Base-by-base conservation (phyloP, 805 yeast genomes). In the Blastobotrys americana region DNA sequence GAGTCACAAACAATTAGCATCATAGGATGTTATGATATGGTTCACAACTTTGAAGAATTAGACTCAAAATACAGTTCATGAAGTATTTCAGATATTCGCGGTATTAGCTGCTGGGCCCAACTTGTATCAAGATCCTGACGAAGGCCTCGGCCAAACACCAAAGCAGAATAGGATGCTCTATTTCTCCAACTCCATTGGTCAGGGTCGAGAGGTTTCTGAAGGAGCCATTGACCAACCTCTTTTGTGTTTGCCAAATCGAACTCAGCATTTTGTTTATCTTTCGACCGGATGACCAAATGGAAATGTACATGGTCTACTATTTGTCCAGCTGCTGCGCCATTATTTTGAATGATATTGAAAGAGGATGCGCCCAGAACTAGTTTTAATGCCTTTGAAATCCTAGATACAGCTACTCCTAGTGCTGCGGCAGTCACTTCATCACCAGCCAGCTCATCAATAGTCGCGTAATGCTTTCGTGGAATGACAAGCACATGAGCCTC, bases 321-420 rank as follows among this genome's bases (percentile, higher is more conserved):
- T 60, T 90, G 97, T 2, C 97, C 97, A 1, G 96, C 89, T 25
- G 82, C 89, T 0, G 82, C 80, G 0, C 97, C 97, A 60, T 90
- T 66, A 53, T 66, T 66, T 43, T 65, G 69, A 10, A 66, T 59
- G 9, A 66, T 51, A 41, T 66, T 66, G 54, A 55, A 63, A 5
- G 59, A 65, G 8, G 48, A 42, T 10, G 55, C 51, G 3, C 50
- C 56, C 3, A 54, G 43, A 16, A 50, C 51, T 8, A 49, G 34
- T 18, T 44, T 44, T 21, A 57, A 46, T 2, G 62, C 63, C 13
- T 48, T 42, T 20, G 59, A 50, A 15, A 64, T 55, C 2, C 43
- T 35, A 9, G 64, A 54, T 9, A 65, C 47, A 27, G 55, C 54
- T 10, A 37, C 37, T 5, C 64, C 64, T 18, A 61, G 44, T 3